Conservation (phyloP, 192 early-diverging fungal species). For the Coemansia sp. region DNA sequence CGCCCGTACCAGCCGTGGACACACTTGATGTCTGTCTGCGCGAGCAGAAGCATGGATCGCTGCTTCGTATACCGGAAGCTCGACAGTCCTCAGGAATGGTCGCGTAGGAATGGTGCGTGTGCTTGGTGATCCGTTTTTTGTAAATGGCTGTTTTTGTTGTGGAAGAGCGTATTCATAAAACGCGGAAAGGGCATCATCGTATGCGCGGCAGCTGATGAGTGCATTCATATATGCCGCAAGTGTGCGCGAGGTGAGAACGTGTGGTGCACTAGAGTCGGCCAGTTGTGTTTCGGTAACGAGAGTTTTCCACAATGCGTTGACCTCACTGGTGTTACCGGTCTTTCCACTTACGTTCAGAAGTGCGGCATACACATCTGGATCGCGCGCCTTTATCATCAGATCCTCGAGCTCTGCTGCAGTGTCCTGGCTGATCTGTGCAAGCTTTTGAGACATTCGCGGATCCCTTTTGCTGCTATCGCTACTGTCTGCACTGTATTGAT, state of each 20-base stretch:
- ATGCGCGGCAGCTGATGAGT: slow-evolving; percentile 23
- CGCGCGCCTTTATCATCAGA: slow-evolving; percentile 18
- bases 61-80: slow-evolving; percentile 33
- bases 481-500: neutral
- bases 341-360: slow-evolving; percentile 22
- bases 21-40: slow-evolving; percentile 31
- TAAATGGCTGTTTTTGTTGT: neutral
- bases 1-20: slow-evolving; percentile 17
- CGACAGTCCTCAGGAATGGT: slow-evolving; percentile 10
- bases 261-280: neutral
- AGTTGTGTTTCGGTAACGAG: slow-evolving; percentile 19
- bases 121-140: neutral
- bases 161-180: slow-evolving; percentile 23
- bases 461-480: neutral
- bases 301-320: slow-evolving; percentile 29
- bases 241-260: slow-evolving; percentile 32
- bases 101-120: neutral
- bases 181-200: slow-evolving; percentile 25
- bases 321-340: slow-evolving; percentile 11
- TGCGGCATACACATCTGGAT: slow-evolving; percentile 33
- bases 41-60: slow-evolving; percentile 31
- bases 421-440: neutral
- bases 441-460: neutral
- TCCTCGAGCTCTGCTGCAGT: slow-evolving; percentile 26
- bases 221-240: slow-evolving; percentile 43